Evolutionary conservation across 2,329 filamentous ascomycete species (phyloP).

Genomic region (Ilyonectria destructans): DNA sequence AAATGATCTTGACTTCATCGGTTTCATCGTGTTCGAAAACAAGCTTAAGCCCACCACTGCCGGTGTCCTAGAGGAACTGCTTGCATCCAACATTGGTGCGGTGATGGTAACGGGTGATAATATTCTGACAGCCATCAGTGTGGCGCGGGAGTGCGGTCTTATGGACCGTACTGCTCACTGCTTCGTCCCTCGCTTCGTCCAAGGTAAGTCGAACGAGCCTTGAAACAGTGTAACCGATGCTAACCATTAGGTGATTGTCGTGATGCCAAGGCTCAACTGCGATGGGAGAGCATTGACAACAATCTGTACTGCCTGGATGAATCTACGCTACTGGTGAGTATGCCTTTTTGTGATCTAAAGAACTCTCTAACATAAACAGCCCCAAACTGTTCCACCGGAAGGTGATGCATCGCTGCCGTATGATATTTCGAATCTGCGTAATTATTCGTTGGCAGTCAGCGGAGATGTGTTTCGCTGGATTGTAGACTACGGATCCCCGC

Average conservation of each 20-base stretch:
- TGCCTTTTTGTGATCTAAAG: not conserved
- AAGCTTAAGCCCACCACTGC: constrained; percentile 93
- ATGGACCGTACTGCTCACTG: constrained; percentile 88
- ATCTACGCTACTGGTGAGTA: constrained; percentile 78
- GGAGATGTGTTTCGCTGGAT: constrained; percentile 98
- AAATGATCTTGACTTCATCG: constrained; percentile 86
- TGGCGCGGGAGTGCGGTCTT: constrained; percentile 90
- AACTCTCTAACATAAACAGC: constrained; percentile 61
- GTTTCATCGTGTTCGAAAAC: constrained; percentile 99
- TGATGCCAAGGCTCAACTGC: constrained; percentile 81
- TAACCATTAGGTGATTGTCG: constrained; percentile 74
- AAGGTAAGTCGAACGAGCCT: constrained; percentile 66
- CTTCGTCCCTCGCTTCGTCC: constrained; percentile 90
- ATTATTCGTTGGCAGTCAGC: constrained; percentile 91
- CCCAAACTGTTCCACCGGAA: constrained; percentile 79
- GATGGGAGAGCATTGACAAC: constrained; percentile 97
- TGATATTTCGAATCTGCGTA: constrained; percentile 84
- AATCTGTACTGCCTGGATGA: constrained; percentile 83
- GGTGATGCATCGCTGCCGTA: constrained; percentile 89
- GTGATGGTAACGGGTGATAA: constrained; percentile 99
- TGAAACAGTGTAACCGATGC: not conserved
- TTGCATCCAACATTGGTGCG: constrained; percentile 86
- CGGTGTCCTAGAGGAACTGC: constrained; percentile 85
- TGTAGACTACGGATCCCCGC: constrained; percentile 89
- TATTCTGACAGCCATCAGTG: constrained; percentile 95